Evolutionary conservation across 106 monocot genomes (phyloP), one percentile per base, ranked within the genome.

Genomic region (Gastrodia elata): DNA sequence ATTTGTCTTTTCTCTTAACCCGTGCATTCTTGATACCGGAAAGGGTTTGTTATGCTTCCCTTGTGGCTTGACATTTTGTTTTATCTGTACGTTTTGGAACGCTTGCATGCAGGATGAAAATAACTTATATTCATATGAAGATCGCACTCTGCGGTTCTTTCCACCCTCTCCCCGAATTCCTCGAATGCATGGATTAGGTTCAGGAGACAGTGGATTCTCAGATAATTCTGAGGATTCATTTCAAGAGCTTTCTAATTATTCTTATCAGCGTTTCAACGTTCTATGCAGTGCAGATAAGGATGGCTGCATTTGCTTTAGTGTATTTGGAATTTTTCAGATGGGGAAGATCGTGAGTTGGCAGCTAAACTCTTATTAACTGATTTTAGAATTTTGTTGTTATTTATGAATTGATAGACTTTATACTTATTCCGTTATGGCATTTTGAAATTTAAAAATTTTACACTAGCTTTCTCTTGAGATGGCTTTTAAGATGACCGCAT

Each of bases 251-350:
- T 86, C 83, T 33, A 76, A 64, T 77, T 77, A 83, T 80, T 81
- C 86, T 61, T 76, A 69, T 68, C 88, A 85, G 64, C 86, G 68
- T 56, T 91, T 98, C 78, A 93, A 93, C 77, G 86, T 98, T 42
- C 84, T 98, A 13, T 93, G 90, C 73, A 98, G 97, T 77, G 91
- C 90, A 44, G 97, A 93, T 80, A 84, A 85, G 57, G 83, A 83
- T 83, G 97, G 97, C 24, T 84, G 64, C 71, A 91, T 98, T 82
- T 93, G 86, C 86, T 98, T 98, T 72, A 93, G 88, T 70, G 84
- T 91, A 71, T 98, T 98, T 85, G 97, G 97, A 25, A 98, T 98
- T 78, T 98, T 98, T 72, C 88, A 86, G 42, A 85, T 93, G 8
- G 97, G 91, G 81, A 88, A 88, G 64, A 93, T 93, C 80, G 97